Conservation (phyloP, 148 eudicot species). For the Amaranthus cruentus region DNA sequence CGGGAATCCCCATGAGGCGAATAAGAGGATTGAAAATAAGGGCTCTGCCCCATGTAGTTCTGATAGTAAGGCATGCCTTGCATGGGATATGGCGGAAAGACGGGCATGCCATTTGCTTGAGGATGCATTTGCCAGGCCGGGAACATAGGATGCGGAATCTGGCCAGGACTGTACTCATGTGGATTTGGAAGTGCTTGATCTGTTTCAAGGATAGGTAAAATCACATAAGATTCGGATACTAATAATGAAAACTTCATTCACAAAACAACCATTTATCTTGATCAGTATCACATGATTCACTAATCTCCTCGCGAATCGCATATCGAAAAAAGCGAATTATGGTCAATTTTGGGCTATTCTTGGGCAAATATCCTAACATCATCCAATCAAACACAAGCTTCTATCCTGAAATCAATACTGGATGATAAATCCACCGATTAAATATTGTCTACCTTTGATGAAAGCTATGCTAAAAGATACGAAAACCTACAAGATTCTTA, state of each 20-base stretch:
- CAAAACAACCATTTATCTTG: too few relatives aligned
- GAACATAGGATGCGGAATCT: slow-evolving; percentile 62
- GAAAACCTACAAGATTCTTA: not conserved
- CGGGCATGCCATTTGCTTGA: slow-evolving; percentile 59
- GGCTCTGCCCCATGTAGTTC: slow-evolving; percentile 50
- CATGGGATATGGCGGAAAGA: slow-evolving; percentile 70
- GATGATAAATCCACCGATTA: not conserved
- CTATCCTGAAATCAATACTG: not conserved
- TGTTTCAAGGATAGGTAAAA: slow-evolving; percentile 11
- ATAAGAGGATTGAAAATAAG: slow-evolving; percentile 56
- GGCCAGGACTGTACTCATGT: slow-evolving; percentile 55
- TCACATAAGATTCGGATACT: not conserved
- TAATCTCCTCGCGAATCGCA: not conserved
- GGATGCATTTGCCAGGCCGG: slow-evolving; percentile 81
- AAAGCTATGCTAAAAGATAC: not conserved
- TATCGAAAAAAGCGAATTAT: not conserved
- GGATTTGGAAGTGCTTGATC: slow-evolving; percentile 42
- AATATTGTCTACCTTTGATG: not conserved
- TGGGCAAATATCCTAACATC: slow-evolving; percentile 4
- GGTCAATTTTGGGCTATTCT: too few relatives aligned
- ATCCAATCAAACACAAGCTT: not conserved
- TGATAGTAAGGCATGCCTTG: slow-evolving; percentile 85
- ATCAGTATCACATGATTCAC: too few relatives aligned
- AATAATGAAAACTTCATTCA: too few relatives aligned
- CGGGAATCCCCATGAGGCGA: slow-evolving; percentile 49